phyloP scores from a whole-genome alignment of 305 asterid species.

The Plantago coronopus region DNA sequence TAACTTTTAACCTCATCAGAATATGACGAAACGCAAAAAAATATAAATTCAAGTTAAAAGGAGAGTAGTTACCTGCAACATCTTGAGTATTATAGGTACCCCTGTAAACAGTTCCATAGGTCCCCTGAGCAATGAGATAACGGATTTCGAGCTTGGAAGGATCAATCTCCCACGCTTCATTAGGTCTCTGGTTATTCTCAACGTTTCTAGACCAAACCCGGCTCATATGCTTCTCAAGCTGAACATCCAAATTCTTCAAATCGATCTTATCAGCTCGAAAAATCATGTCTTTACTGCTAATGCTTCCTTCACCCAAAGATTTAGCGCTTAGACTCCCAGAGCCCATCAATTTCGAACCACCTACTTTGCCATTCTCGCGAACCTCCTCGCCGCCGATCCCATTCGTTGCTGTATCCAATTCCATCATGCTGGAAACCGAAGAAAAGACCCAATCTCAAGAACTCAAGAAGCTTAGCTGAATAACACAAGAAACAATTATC shows the following conservation, averaged over 20 bases:
- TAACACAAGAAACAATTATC: background rate
- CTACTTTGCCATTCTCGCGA: conserved; percentile 17
- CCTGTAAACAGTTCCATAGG: conserved; percentile 87
- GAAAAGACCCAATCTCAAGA: background rate
- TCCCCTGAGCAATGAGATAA: conserved; percentile 84
- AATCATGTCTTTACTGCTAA: conserved; percentile 68
- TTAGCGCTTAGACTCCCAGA: conserved; percentile 30
- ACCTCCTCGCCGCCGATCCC: background rate
- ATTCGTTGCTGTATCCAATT: background rate
- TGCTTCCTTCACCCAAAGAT: conserved; percentile 35
- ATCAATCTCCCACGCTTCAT: conserved; percentile 87
- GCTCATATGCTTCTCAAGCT: conserved; percentile 86
- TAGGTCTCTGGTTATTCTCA: conserved; percentile 46
- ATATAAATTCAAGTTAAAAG: background rate
- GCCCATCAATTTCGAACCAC: conserved; percentile 44
- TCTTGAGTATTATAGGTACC: conserved; percentile 71
- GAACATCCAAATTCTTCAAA: conserved; percentile 74
- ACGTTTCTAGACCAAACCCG: conserved; percentile 73
- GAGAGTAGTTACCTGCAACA: conserved; percentile 62
- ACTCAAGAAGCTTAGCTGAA: background rate
- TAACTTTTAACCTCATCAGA: background rate
- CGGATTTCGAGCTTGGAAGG: conserved; percentile 68
- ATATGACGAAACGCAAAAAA: background rate
- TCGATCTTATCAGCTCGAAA: conserved; percentile 85
- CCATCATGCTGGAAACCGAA: background rate